These are phyloP conservation scores for Clonostachys rosea DNA, from an alignment of 2,329 filamentous ascomycete species.

Conservation along the genomic window DNA sequence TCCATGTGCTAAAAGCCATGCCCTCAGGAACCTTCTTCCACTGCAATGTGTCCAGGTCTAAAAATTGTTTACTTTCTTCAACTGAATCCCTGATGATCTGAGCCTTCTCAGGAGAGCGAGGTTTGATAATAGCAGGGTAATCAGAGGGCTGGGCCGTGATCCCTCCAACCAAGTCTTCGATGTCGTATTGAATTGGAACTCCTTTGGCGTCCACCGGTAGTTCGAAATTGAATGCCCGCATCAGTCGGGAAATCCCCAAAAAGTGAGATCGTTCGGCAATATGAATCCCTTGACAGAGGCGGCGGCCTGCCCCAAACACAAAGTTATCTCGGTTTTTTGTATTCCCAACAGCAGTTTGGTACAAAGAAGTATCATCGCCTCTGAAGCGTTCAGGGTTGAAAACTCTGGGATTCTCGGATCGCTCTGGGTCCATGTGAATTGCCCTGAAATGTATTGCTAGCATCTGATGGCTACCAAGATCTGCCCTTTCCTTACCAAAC, in stretches of 20 bases:
- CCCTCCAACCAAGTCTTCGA: too few relatives aligned
- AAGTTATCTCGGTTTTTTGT: slow-evolving; percentile 43
- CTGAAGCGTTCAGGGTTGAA: slow-evolving; percentile 35
- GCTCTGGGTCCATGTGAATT: slow-evolving; percentile 38
- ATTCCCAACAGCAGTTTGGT: slow-evolving; percentile 19
- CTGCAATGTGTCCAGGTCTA: too few relatives aligned
- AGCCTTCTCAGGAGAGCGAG: too few relatives aligned
- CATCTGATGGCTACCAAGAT: not conserved
- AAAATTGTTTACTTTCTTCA: too few relatives aligned
- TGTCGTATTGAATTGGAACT: too few relatives aligned
- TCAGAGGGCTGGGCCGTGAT: too few relatives aligned
- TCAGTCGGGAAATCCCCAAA: slow-evolving; percentile 37
- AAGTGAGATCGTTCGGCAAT: slow-evolving; percentile 45
- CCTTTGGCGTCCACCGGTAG: too few relatives aligned
- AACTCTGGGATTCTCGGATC: slow-evolving; percentile 28
- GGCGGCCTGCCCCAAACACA: slow-evolving; percentile 48
- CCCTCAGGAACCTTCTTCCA: too few relatives aligned
- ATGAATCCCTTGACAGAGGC: slow-evolving; percentile 54
- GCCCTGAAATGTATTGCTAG: slow-evolving; percentile 21
- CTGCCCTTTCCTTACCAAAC: slow-evolving; percentile 19
- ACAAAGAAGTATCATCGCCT: slow-evolving; percentile 11
- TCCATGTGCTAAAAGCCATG: too few relatives aligned
- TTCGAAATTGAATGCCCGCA: slow-evolving; percentile 39
- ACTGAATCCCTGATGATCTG: too few relatives aligned
- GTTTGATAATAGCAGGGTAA: too few relatives aligned